A percentile compares a stretch with the other conserved stretches of the same genome.
These are phyloP conservation scores for Neurospora sp. DNA, from an alignment of 2,329 filamentous ascomycete species.

Conservation along the genomic window DNA sequence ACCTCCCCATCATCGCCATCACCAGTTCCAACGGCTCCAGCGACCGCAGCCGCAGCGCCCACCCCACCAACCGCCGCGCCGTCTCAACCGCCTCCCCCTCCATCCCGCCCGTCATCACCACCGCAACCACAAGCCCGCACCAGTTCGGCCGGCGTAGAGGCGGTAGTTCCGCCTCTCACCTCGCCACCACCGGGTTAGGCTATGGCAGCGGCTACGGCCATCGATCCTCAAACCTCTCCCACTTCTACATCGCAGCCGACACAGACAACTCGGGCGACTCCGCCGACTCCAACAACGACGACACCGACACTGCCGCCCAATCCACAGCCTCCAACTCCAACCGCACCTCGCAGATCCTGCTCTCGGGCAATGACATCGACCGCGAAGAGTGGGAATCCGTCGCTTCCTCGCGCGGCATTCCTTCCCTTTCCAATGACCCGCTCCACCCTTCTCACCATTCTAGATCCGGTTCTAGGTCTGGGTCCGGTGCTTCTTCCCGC, in stretches of 20 bases:
- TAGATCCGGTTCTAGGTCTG: neutral
- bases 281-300: neutral
- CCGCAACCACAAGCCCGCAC: neutral
- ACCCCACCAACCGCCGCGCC: neutral
- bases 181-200: neutral
- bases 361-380: conserved; percentile 16
- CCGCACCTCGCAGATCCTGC: neutral
- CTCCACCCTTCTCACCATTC: neutral
- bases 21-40: neutral
- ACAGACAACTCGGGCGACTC: neutral
- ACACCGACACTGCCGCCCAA: neutral
- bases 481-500: neutral
- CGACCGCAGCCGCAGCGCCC: neutral
- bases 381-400: conserved; percentile 30
- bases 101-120: neutral
- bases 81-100: neutral
- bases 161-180: neutral
- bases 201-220: neutral
- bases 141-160: neutral
- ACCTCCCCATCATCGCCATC: neutral
- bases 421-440: neutral
- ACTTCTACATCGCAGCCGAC: neutral
- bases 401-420: conserved; percentile 12
- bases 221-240: neutral
- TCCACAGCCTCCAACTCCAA: neutral